Evolutionary conservation across 805 yeast genomes (phyloP), one percentile per base, ranked within the genome.

Genomic region (Priceomyces haplophilus): DNA sequence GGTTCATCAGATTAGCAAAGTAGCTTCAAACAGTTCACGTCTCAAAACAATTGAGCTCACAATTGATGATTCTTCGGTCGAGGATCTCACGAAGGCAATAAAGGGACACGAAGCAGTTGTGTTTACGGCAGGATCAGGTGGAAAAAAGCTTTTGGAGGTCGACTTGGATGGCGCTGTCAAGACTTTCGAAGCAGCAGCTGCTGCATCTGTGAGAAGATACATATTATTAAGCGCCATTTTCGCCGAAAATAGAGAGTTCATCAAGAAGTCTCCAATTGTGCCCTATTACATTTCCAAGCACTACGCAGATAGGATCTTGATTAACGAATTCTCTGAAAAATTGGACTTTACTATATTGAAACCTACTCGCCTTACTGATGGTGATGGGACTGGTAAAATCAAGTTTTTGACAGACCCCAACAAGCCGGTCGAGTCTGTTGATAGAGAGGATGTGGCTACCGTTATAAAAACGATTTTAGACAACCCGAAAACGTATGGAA

Each of bases 91-190:
- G 0, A 47, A 54, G 2, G 62, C 60, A 0, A 52, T 81, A 27
- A 56, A 61, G 33, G 82, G 79, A 3, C 69, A 65, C 29, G 79
- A 78, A 49, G 79, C 80, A 7, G 78, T 81, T 3, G 78, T 82
- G 0, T 78, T 80, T 64, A 62, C 76, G 31, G 85, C 83, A 0
- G 86, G 86, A 7, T 78, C 83, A 2, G 82, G 78, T 15, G 85
- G 85, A 2, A 73, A 73, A 35, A 75, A 76, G 12, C 50, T 72
- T 6, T 64, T 79, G 40, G 63, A 72, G 17, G 76, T 81, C n/a
- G 87, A 82, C 51, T 62, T 80, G 45, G 85, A 81, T 53, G 82
- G 82, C 3, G 80, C 82, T 7, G 76, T 78, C 24, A 77, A 78
- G 53, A 68, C 74, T 1, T 66, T 75, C 43, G 84, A 80, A 52